A percentile compares a stretch with the other conserved stretches of the same genome.
Conservation (phyloP, 176 grass and related monocot genomes). For the Secale cereale region DNA sequence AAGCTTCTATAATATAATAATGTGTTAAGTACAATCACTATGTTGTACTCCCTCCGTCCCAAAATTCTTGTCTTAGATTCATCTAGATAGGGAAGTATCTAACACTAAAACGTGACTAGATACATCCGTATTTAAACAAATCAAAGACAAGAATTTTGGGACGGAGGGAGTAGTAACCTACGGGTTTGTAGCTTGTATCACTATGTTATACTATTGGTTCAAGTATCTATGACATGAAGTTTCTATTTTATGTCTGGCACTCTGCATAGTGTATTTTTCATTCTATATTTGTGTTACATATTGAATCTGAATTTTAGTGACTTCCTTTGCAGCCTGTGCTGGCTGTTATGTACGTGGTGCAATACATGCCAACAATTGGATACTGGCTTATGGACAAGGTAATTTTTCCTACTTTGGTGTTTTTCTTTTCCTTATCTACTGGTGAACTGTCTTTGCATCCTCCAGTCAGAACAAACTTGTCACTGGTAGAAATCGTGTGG, state of each 20-base stretch:
- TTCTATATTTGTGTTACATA: not conserved
- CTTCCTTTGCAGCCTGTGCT: conserved; percentile 73
- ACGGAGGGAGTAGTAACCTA: too few species aligned
- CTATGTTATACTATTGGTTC: not conserved
- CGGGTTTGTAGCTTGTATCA: not conserved
- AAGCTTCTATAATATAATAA: not conserved
- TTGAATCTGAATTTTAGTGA: not conserved
- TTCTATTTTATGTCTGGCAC: not conserved
- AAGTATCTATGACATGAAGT: not conserved
- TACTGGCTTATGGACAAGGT: conserved; percentile 97
- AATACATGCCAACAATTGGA: conserved; percentile 83
- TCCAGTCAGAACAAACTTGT: not conserved
- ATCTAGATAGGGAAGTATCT: too few species aligned
- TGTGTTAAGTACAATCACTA: not conserved
- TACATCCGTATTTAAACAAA: too few species aligned
- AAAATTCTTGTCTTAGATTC: too few species aligned
- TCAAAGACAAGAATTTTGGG: too few species aligned
- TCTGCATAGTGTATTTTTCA: not conserved
- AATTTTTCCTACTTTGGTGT: conserved; percentile 9
- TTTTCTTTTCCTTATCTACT: not conserved
- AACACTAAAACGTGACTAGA: too few species aligned
- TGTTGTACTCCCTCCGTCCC: too few species aligned
- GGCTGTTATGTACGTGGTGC: conserved; percentile 89
- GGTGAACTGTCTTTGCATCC: not conserved
- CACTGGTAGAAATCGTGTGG: not conserved